Percentiles rank a stretch among this genome's conserved stretches.
phyloP scores from a whole-genome alignment of 2,329 filamentous ascomycete genomes.

The Fusarium falciforme region DNA sequence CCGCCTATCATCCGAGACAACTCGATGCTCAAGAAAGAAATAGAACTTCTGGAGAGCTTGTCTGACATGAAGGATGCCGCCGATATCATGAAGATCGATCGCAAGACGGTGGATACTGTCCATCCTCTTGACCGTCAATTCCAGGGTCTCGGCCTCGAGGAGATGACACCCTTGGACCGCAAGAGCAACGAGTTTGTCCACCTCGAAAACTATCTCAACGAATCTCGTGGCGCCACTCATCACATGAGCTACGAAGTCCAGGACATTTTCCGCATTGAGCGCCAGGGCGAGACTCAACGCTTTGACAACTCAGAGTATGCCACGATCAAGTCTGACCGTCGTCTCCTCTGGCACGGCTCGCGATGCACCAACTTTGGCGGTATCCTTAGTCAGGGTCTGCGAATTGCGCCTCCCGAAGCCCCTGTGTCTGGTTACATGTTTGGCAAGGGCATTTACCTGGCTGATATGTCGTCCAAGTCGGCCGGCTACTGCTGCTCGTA shows the following conservation, averaged over 20 bases:
- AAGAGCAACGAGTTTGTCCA: conserved; percentile 71
- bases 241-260: conserved; percentile 68
- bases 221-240: conserved; percentile 77
- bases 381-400: conserved; percentile 86
- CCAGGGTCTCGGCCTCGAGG: conserved; percentile 75
- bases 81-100: conserved; percentile 77
- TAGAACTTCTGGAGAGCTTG: conserved; percentile 83
- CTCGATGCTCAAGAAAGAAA: conserved; percentile 75
- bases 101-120: conserved; percentile 60
- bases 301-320: conserved; percentile 70
- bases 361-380: conserved; percentile 87
- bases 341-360: conserved; percentile 89
- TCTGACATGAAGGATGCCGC: conserved; percentile 87
- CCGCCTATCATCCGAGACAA: conserved; percentile 74
- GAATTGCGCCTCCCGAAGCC: conserved; percentile 89
- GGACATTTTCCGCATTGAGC: conserved; percentile 86
- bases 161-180: conserved; percentile 77
- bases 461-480: conserved; percentile 86
- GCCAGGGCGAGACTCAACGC: conserved; percentile 76
- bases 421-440: conserved; percentile 88
- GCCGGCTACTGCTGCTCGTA: conserved; percentile 78
- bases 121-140: conserved; percentile 80
- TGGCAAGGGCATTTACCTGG: conserved; percentile 89
- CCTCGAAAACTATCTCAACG: conserved; percentile 74
- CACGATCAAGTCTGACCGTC: conserved; percentile 70